Conservation (phyloP, 192 early-diverging fungal species). For the Coemansia sp. region DNA sequence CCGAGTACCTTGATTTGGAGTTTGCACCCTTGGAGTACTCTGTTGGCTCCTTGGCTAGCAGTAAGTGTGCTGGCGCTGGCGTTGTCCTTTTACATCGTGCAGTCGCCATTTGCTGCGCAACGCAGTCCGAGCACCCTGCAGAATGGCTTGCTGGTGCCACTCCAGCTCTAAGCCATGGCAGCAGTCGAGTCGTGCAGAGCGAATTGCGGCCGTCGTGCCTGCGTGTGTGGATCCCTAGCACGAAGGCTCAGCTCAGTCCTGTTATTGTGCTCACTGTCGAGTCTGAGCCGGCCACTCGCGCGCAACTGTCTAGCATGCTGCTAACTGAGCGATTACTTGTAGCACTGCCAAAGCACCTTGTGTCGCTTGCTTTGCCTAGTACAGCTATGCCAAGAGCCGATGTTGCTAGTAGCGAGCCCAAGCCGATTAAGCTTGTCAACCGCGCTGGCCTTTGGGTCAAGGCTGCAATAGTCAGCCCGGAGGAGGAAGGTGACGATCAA, state of each 20-base stretch:
- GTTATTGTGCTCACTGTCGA: neutral
- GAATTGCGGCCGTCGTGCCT: neutral
- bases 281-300: conserved; percentile 2
- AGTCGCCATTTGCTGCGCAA: neutral
- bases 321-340: conserved; percentile 10
- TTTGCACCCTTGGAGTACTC: conserved; percentile 5
- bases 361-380: neutral
- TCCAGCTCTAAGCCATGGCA: neutral
- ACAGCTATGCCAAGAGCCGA: neutral
- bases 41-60: neutral
- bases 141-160: neutral
- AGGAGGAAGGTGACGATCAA: neutral
- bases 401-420: neutral
- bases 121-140: neutral
- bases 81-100: neutral
- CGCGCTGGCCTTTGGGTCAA: conserved; percentile 4
- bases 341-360: neutral
- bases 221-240: conserved; percentile 3
- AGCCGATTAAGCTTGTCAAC: neutral
- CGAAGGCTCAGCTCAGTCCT: neutral
- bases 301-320: conserved; percentile 1
- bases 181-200: neutral
- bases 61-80: neutral
- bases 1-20: conserved; percentile 3
- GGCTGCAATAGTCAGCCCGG: neutral